Base-by-base conservation (phyloP, 2,329 filamentous ascomycete species). In the Ciborinia camelliae region DNA sequence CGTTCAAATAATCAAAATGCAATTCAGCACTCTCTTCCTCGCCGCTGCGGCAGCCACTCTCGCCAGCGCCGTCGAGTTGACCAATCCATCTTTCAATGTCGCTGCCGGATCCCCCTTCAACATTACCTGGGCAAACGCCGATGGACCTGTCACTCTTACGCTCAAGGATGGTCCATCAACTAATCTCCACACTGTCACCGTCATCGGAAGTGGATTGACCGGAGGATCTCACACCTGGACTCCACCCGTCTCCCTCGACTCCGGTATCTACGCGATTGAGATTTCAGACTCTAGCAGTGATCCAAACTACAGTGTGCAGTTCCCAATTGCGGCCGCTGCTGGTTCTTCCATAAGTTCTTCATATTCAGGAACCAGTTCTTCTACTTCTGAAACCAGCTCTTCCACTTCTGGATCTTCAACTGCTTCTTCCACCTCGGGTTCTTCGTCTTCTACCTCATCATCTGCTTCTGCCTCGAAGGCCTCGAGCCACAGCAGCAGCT, bases 271-370 rank as follows among this genome's bases (percentile, higher is more conserved):
- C 45, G 73, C 73, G 10, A 58, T 75, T 41, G 64, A 71, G 63
- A 73, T 74, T 32, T 18, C 50, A 20, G 73, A 74, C 55, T 53
- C 54, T 3, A 65, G 62, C 20, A 35, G 35, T 2, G 57, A 20
- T 4, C 57, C 59, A 43, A 74, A 75, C 69, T 74, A 72, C 67
- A 70, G 68, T 54, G 26, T 65, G 10, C 68, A 71, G 62, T 74
- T 74, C 65, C 48, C 66, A 30, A 53, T 74, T n/a, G 65, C 66
- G 37, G 71, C 68, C 28, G 50, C 61, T 6, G 48, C 63, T n/a
- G 39, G 65, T 12, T 64, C 71, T 18, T 52, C 53, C 3, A 43
- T 57, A 8, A 28, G 50, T 32, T 41, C 66, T 28, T 67, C 66
- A 3, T 41, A 62, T 50, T 61, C 69, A 52, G 64, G 64, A n/a